These are phyloP conservation scores for Verruconis gallopava DNA, from an alignment of 2,329 filamentous ascomycete genomes.

Conservation along the genomic window DNA sequence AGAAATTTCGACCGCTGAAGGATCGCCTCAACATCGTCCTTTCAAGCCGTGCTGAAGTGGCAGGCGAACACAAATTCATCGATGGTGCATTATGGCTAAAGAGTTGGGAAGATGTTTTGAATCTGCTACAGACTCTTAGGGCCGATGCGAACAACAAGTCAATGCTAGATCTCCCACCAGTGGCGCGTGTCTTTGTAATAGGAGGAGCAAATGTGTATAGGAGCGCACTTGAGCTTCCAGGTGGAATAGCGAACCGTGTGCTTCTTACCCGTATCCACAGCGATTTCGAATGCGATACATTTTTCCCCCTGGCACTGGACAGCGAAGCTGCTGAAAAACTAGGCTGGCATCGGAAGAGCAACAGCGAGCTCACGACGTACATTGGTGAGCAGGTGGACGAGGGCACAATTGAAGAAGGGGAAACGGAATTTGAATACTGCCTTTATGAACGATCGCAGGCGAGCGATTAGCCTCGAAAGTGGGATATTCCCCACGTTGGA, in stretches of 20 bases:
- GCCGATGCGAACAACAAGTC: constrained; percentile 12
- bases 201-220: constrained; percentile 80
- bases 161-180: constrained; percentile 11
- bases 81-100: constrained; percentile 40
- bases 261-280: constrained; percentile 55
- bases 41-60: constrained; percentile 32
- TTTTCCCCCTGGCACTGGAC: constrained; percentile 51
- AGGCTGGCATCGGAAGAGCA: constrained; percentile 42
- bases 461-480: too few relatives aligned
- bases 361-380: constrained; percentile 46
- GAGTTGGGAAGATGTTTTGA: constrained; percentile 47
- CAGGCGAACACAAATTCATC: constrained; percentile 8
- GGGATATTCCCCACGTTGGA: too few relatives aligned
- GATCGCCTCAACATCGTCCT: constrained; percentile 75
- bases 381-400: constrained; percentile 50
- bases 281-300: constrained; percentile 66
- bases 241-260: constrained; percentile 25
- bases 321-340: constrained; percentile 20
- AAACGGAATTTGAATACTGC: constrained; percentile 55
- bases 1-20: constrained; percentile 63
- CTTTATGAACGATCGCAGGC: constrained; percentile 59
- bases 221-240: constrained; percentile 45
- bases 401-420: constrained; percentile 48
- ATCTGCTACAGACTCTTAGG: constrained; percentile 21
- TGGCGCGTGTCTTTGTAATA: constrained; percentile 67